Percentiles rank a stretch among this genome's conserved stretches.
These are phyloP conservation scores for Sphaerostilbella broomeana DNA, from an alignment of 2,329 filamentous ascomycete species.

Conservation along the genomic window DNA sequence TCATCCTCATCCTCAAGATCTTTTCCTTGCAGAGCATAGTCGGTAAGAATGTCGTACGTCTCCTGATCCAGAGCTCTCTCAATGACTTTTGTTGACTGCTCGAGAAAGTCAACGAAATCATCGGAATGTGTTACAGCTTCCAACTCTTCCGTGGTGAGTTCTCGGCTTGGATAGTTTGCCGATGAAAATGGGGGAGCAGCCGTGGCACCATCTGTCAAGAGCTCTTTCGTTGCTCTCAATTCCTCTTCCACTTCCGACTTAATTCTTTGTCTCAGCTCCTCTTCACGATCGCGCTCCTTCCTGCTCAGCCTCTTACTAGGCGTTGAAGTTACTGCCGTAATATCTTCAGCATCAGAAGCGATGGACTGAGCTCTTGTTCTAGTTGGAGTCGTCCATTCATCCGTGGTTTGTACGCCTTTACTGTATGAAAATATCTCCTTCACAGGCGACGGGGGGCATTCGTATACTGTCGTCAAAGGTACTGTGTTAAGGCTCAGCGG, in stretches of 20 bases:
- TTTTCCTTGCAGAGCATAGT: constrained; percentile 79
- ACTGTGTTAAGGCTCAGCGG: constrained; percentile 68
- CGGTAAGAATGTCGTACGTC: constrained; percentile 83
- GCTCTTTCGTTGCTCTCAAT: constrained; percentile 63
- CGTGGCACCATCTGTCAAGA: constrained; percentile 40
- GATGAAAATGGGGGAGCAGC: constrained; percentile 19
- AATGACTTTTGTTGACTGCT: constrained; percentile 93
- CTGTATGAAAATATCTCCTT: constrained; percentile 92
- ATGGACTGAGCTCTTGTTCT: constrained; percentile 36
- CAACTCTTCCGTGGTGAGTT: constrained; percentile 77
- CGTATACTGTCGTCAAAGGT: constrained; percentile 69
- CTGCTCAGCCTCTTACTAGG: constrained; percentile 71
- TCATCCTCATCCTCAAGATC: constrained; percentile 78
- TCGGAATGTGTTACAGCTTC: constrained; percentile 85
- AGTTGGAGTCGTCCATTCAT: constrained; percentile 58
- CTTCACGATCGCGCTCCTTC: constrained; percentile 74
- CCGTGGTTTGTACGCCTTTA: constrained; percentile 89
- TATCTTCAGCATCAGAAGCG: constrained; percentile 55
- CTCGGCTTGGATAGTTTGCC: constrained; percentile 68
- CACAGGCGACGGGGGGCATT: constrained; percentile 67
- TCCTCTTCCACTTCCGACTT: constrained; percentile 91
- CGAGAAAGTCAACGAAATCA: constrained; percentile 92
- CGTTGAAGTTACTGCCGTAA: constrained; percentile 47
- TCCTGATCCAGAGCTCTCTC: constrained; percentile 92
- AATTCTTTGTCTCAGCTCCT: constrained; percentile 79